Evolutionary conservation across 345 rosid species (phyloP).

Genomic region (Eucalyptus pauciflora): DNA sequence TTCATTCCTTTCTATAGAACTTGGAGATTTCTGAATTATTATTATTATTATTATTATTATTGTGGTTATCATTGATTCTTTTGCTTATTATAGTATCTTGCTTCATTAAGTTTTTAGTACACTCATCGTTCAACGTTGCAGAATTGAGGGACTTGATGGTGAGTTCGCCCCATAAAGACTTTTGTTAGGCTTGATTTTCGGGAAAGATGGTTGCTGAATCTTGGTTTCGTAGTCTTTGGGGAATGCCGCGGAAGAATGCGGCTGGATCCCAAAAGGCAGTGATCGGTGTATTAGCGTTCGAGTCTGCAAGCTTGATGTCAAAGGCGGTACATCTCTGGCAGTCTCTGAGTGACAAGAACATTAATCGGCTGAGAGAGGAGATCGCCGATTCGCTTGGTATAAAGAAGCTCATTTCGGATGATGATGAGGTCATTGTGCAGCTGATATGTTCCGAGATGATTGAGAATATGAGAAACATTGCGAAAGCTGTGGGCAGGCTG

Average conservation of each 20-base stretch:
- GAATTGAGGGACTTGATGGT: not conserved
- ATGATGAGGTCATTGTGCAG: conserved; percentile 50
- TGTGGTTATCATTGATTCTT: not conserved
- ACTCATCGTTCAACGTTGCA: not conserved
- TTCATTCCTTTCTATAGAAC: not conserved
- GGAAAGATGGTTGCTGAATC: conserved; percentile 67
- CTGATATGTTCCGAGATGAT: conserved; percentile 62
- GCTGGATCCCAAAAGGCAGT: conserved; percentile 41
- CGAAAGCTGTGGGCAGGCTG: conserved; percentile 68
- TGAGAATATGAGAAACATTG: conserved; percentile 48
- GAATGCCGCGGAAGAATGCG: conserved; percentile 43
- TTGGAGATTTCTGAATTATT: not conserved
- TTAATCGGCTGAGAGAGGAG: conserved; percentile 62
- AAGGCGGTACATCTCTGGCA: conserved; percentile 92
- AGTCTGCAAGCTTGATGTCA: conserved; percentile 81
- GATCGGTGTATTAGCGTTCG: conserved; percentile 78
- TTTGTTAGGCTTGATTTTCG: not conserved
- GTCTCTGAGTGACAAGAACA: conserved; percentile 74
- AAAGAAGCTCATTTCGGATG: conserved; percentile 75
- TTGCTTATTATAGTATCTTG: not conserved
- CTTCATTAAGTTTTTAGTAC: not conserved
- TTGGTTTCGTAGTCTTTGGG: conserved; percentile 88
- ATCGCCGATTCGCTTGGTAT: conserved; percentile 52
- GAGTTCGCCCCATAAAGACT: not conserved
- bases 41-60: too few species aligned